phyloP scores from a whole-genome alignment of 2,329 filamentous ascomycete species.

The Alternaria panax region DNA sequence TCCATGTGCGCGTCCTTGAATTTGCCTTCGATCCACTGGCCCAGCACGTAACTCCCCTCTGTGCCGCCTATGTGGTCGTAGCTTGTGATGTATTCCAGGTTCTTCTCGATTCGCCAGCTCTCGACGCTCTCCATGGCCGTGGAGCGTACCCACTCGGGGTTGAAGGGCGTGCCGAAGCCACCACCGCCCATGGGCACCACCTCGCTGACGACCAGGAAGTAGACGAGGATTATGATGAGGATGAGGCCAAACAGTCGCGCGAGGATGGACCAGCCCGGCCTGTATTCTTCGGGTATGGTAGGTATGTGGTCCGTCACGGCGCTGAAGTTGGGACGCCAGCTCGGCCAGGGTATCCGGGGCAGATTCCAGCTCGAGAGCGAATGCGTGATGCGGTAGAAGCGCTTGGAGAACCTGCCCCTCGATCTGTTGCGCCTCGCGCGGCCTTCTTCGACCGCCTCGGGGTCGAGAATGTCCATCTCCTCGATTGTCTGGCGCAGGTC shows the following conservation, averaged over 20 bases:
- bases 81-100: conserved; percentile 77
- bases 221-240: conserved; percentile 78
- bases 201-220: conserved; percentile 85
- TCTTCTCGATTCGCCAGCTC: conserved; percentile 67
- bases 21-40: conserved; percentile 80
- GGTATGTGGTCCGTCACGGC: conserved; percentile 49
- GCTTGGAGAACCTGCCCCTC: conserved; percentile 61
- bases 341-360: conserved; percentile 49
- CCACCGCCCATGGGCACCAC: conserved; percentile 75
- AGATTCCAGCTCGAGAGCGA: conserved; percentile 65
- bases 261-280: conserved; percentile 69
- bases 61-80: conserved; percentile 95
- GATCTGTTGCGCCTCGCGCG: conserved; percentile 36
- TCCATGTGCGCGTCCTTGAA: conserved; percentile 79
- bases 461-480: conserved; percentile 63
- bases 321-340: conserved; percentile 29
- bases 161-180: conserved; percentile 70
- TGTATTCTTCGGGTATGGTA: conserved; percentile 56
- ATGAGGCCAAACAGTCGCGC: conserved; percentile 77
- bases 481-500: conserved; percentile 81
- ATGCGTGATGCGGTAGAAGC: conserved; percentile 62
- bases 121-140: conserved; percentile 79
- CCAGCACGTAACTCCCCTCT: conserved; percentile 86
- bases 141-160: conserved; percentile 80
- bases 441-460: conserved; percentile 43